Percentiles rank a stretch among this genome's conserved stretches.
Conservation (phyloP, 2,329 filamentous ascomycete species). For the Colletotrichum phormii region DNA sequence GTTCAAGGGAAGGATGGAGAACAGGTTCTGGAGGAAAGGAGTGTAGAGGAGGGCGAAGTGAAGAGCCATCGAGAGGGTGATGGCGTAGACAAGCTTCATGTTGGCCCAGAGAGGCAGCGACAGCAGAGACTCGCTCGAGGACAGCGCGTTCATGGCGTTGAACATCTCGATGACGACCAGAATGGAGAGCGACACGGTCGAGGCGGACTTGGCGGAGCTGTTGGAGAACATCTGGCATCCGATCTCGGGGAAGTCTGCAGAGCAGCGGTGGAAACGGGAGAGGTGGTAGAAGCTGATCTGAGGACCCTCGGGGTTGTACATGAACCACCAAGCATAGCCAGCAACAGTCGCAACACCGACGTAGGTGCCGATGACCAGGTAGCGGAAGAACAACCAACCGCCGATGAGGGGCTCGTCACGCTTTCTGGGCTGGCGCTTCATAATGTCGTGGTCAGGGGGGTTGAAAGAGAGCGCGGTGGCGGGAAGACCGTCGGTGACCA, state of each 20-base stretch:
- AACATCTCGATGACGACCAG: conserved; percentile 99
- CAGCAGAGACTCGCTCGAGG: conserved; percentile 91
- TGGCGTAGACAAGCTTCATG: conserved; percentile 97
- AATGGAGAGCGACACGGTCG: conserved; percentile 90
- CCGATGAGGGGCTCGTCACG: conserved; percentile 92
- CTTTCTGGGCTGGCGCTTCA: conserved; percentile 91
- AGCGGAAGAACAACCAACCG: conserved; percentile 97
- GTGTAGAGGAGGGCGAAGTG: conserved; percentile 96
- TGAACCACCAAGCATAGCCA: conserved; percentile 99
- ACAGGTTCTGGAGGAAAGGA: conserved; percentile 87
- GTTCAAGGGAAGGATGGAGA: conserved; percentile 90
- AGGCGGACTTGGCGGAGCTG: conserved; percentile 87
- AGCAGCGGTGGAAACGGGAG: conserved; percentile 93
- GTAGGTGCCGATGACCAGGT: conserved; percentile 95
- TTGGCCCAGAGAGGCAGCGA: conserved; percentile 98
- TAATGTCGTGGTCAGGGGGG: conserved; percentile 97
- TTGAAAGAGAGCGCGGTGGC: conserved; percentile 98
- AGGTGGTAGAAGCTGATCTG: conserved; percentile 93
- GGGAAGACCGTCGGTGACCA: conserved; percentile 96
- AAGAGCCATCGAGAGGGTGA: conserved; percentile 89
- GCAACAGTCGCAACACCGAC: conserved; percentile 95
- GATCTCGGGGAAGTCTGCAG: conserved; percentile 85
- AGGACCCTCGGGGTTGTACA: conserved; percentile 91
- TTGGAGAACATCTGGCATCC: conserved; percentile 93
- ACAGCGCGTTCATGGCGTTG: conserved; percentile 98